Conservation (phyloP, 768 basidiomycete species). For the Hemileccinum impolitum region DNA sequence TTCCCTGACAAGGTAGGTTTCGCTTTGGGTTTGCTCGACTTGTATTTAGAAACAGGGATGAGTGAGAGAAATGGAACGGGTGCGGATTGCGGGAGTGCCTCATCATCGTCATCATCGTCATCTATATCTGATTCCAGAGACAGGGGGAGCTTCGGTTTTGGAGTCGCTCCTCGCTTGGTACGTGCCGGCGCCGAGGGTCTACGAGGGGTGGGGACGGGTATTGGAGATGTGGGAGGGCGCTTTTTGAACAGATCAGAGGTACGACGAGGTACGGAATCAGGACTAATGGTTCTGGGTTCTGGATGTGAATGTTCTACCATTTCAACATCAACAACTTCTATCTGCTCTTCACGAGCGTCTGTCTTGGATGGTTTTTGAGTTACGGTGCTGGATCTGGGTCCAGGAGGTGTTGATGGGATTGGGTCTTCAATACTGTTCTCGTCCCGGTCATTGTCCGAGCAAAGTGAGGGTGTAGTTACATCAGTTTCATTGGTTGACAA, state of each 20-base stretch:
- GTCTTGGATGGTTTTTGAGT: not conserved
- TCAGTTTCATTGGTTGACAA: slow-evolving; percentile 39
- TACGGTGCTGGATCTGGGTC: slow-evolving; percentile 23
- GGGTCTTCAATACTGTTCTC: slow-evolving; percentile 47
- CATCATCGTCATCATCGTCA: slow-evolving; percentile 26
- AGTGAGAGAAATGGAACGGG: slow-evolving; percentile 23
- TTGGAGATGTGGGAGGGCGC: slow-evolving; percentile 62
- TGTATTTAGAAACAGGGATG: slow-evolving; percentile 17
- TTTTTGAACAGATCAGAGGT: slow-evolving; percentile 47
- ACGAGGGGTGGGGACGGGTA: slow-evolving; percentile 50
- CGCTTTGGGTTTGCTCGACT: slow-evolving; percentile 9
- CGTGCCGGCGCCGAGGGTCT: slow-evolving; percentile 58
- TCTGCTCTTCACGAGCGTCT: slow-evolving; percentile 5
- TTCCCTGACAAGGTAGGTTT: slow-evolving; percentile 18
- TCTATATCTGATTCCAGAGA: slow-evolving; percentile 21
- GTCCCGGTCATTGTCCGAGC: slow-evolving; percentile 65
- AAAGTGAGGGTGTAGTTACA: slow-evolving; percentile 63
- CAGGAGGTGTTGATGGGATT: slow-evolving; percentile 50
- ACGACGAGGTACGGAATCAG: slow-evolving; percentile 11
- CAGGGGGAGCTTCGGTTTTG: slow-evolving; percentile 21
- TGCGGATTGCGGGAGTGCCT: not conserved
- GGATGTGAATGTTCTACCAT: slow-evolving; percentile 27
- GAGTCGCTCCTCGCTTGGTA: slow-evolving; percentile 33
- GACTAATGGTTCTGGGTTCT: slow-evolving; percentile 5
- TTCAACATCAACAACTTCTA: slow-evolving; percentile 38